phyloP scores from a whole-genome alignment of 2,329 filamentous ascomycete species.

The Plectosphaerella sp. region DNA sequence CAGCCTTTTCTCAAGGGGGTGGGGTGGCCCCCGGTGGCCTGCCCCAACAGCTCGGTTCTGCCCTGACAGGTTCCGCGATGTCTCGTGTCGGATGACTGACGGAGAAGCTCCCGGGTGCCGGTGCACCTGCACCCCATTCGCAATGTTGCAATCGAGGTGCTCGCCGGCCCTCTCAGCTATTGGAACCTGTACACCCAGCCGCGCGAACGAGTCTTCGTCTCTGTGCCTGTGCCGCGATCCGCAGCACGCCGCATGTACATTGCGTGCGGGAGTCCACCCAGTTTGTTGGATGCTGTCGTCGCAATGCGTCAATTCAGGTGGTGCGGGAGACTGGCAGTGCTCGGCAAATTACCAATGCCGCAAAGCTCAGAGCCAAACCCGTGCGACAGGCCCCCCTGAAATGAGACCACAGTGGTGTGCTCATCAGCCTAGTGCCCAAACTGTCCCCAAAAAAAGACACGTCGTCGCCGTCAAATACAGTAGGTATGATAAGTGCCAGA shows the following conservation, averaged over 20 bases:
- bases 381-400: not conserved
- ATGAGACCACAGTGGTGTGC: slow-evolving; percentile 1
- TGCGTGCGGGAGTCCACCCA: too few species aligned
- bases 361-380: not conserved
- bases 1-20: too few species aligned
- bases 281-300: too few species aligned
- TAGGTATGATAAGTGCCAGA: too few species aligned
- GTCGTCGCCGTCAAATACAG: not conserved
- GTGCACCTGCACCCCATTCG: too few species aligned
- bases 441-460: not conserved
- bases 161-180: not conserved
- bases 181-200: not conserved
- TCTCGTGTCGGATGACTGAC: too few species aligned
- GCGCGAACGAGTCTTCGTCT: not conserved
- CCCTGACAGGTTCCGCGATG: too few species aligned
- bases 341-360: not conserved
- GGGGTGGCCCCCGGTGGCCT: too few species aligned
- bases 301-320: not conserved
- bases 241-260: not conserved
- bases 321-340: not conserved
- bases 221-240: not conserved
- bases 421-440: not conserved
- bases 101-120: too few species aligned
- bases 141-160: too few species aligned
- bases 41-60: too few species aligned